These are phyloP conservation scores for Debaryomyces coudertii DNA, from an alignment of 1,139 yeast species.

Conservation along the genomic window DNA sequence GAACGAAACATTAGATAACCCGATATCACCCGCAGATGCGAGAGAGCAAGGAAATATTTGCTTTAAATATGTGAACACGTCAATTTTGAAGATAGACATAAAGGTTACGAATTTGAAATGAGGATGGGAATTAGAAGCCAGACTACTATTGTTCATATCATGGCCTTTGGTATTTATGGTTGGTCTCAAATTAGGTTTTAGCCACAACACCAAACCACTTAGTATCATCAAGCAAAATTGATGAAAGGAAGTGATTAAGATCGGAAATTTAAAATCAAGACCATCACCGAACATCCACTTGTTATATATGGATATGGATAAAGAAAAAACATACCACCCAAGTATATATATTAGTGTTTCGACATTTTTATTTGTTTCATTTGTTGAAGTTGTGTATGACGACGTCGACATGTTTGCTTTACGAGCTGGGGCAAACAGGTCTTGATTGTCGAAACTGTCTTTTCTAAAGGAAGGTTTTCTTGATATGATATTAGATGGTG, in stretches of 20 bases:
- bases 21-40: constrained; percentile 92
- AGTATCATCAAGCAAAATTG: constrained; percentile 68
- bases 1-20: constrained; percentile 84
- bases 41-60: constrained; percentile 82
- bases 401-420: neutral
- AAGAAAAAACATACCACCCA: constrained; percentile 63
- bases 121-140: neutral
- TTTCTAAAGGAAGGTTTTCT: constrained; percentile 8
- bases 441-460: constrained; percentile 2
- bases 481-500: constrained; percentile 3
- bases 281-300: constrained; percentile 94
- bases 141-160: neutral
- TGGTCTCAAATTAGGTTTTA: constrained; percentile 55
- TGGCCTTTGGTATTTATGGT: constrained; percentile 16
- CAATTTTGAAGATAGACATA: constrained; percentile 24
- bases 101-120: constrained; percentile 12
- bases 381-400: neutral
- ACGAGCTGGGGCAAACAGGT: neutral
- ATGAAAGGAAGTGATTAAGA: constrained; percentile 81
- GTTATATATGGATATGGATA: constrained; percentile 84
- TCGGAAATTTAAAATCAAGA: constrained; percentile 78
- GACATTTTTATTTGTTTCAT: constrained; percentile 10
- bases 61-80: constrained; percentile 37
- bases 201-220: constrained; percentile 45
- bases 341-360: constrained; percentile 32